Conservation (phyloP, 1,284 basidiomycete species). For the Fomitopsis betulina region DNA sequence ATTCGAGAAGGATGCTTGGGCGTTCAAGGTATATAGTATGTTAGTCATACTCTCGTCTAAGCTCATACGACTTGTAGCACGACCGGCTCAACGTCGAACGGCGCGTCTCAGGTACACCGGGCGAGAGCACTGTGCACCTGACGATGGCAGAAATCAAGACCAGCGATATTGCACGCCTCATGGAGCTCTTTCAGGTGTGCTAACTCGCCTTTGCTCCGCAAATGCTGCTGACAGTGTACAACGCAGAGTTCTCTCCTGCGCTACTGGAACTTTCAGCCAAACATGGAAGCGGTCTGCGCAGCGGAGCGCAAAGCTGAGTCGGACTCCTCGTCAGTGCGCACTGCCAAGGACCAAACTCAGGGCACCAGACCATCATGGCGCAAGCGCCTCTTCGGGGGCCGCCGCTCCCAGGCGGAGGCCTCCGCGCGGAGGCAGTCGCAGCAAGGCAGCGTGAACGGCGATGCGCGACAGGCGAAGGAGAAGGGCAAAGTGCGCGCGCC, state of each 20-base stretch:
- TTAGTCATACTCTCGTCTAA: no score
- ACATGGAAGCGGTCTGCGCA: constrained; percentile 5
- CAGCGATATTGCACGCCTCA: constrained; percentile 75
- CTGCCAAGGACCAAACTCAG: constrained; percentile 5
- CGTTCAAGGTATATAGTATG: constrained; percentile 61
- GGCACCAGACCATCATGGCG: constrained; percentile 17
- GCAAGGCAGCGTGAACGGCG: constrained; percentile 22
- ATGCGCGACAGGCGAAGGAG: constrained; percentile 23
- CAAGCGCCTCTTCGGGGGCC: constrained; percentile 18
- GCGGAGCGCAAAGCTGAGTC: constrained; percentile 12
- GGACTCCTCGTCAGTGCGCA: constrained; percentile 9
- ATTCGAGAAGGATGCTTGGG: constrained; percentile 70
- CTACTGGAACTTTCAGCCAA: constrained; percentile 65
- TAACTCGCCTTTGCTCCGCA: neutral
- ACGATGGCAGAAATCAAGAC: constrained; percentile 50
- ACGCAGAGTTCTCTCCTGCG: constrained; percentile 60
- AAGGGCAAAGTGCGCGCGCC: constrained; percentile 32
- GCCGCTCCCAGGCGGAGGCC: constrained; percentile 12
- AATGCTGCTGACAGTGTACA: no score
- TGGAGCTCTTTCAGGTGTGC: constrained; percentile 75
- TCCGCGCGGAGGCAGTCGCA: constrained; percentile 4
- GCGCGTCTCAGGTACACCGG: constrained; percentile 32
- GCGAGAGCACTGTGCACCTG: constrained; percentile 28
- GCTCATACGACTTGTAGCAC: constrained; percentile 39
- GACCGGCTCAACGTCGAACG: constrained; percentile 70